Evolutionary conservation across 1,139 yeast species (phyloP).

Genomic region (Maudiozyma humilis): DNA sequence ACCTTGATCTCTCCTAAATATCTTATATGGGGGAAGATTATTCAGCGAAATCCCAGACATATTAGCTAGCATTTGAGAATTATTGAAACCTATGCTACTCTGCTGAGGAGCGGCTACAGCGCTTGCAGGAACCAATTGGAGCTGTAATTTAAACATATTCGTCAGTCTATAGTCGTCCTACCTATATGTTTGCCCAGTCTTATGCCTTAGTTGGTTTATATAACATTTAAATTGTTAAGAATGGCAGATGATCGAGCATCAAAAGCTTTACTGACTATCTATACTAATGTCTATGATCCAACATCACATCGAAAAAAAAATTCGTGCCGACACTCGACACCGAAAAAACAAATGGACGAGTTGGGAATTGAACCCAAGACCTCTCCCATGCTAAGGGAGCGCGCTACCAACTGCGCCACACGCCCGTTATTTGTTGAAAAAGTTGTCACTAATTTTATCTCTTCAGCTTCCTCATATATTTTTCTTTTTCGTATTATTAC

Average conservation of each 20-base stretch:
- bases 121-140: slow-evolving; percentile 5
- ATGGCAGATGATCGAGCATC: background rate
- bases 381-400: slow-evolving; percentile 86
- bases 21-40: background rate
- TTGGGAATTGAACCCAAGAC: slow-evolving; percentile 87
- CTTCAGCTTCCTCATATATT: too few species aligned
- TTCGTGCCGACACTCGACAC: background rate
- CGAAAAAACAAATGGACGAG: slow-evolving; percentile 53
- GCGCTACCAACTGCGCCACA: slow-evolving; percentile 93
- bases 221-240: too few species aligned
- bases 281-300: background rate
- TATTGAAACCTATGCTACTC: background rate
- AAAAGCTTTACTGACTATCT: background rate
- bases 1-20: slow-evolving; percentile 1
- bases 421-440: slow-evolving; percentile 42
- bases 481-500: too few species aligned
- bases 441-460: too few species aligned
- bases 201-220: background rate
- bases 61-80: slow-evolving; percentile 2
- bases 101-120: background rate
- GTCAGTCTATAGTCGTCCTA: background rate
- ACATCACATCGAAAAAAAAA: slow-evolving; percentile 1
- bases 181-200: background rate
- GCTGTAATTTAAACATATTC: slow-evolving; percentile 6
- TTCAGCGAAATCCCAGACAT: slow-evolving; percentile 5